phyloP scores from a whole-genome alignment of 106 monocot species.

The Platanthera guangdongensis region DNA sequence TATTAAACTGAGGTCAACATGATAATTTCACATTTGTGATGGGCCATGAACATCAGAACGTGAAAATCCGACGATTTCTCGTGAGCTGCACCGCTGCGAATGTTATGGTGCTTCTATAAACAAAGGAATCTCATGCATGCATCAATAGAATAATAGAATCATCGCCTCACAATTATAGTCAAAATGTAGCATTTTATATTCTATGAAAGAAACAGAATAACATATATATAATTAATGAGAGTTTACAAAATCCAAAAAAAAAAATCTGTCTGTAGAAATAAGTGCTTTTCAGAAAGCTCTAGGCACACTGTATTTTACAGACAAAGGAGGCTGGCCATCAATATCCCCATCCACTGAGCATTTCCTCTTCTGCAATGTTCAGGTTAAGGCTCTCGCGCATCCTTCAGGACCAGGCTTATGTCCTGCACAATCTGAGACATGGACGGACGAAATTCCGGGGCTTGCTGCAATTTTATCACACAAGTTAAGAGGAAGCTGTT shows the following conservation, averaged over 20 bases:
- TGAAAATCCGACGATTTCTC: too few relatives aligned
- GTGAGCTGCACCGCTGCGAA: too few relatives aligned
- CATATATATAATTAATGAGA: background rate
- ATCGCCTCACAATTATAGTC: too few relatives aligned
- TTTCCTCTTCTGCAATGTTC: background rate
- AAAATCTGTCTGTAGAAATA: background rate
- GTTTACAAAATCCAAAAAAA: background rate
- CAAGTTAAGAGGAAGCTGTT: too few relatives aligned
- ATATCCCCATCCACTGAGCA: background rate
- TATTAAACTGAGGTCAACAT: too few relatives aligned
- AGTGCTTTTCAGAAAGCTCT: background rate
- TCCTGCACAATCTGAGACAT: constrained; percentile 11
- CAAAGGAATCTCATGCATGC: too few relatives aligned
- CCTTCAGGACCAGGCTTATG: constrained; percentile 1
- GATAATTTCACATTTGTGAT: too few relatives aligned
- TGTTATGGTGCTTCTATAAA: too few relatives aligned
- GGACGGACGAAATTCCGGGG: constrained; percentile 5
- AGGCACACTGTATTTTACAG: background rate
- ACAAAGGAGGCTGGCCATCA: background rate
- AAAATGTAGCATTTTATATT: background rate
- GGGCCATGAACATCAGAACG: too few relatives aligned
- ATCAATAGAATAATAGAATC: too few relatives aligned
- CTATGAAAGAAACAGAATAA: background rate
- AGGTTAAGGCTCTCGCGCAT: background rate
- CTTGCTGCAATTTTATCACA: background rate